These are phyloP conservation scores for Populus nigra DNA, from an alignment of 345 rosid genomes.

Conservation along the genomic window DNA sequence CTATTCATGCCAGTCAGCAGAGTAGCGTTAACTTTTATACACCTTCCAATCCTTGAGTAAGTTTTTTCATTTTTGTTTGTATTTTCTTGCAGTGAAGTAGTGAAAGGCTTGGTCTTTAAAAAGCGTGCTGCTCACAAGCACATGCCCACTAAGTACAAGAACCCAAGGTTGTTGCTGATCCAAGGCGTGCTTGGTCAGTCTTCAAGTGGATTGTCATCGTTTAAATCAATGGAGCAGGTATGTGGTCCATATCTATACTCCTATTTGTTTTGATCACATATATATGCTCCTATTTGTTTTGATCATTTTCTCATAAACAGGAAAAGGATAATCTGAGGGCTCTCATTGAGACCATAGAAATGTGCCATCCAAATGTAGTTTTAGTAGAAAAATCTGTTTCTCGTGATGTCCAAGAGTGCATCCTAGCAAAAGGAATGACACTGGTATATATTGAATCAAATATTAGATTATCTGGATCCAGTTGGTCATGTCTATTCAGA, in stretches of 20 bases:
- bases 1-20: background rate
- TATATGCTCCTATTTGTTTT: conserved; percentile 13
- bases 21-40: background rate
- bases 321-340: conserved; percentile 55
- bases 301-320: conserved; percentile 40
- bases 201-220: conserved; percentile 68
- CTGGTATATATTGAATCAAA: conserved; percentile 65
- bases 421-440: conserved; percentile 68
- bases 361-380: conserved; percentile 67
- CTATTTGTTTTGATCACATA: background rate
- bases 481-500: conserved; percentile 68
- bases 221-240: conserved; percentile 70
- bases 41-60: background rate
- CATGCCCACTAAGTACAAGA: conserved; percentile 77
- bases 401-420: conserved; percentile 73
- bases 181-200: conserved; percentile 74
- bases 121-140: conserved; percentile 96
- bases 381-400: conserved; percentile 90
- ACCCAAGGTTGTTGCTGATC: conserved; percentile 71
- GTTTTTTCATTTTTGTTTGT: background rate
- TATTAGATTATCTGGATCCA: conserved; percentile 89
- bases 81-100: conserved; percentile 63
- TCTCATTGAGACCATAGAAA: conserved; percentile 58
- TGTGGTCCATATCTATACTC: conserved; percentile 2
- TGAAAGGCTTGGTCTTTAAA: conserved; percentile 86